These are phyloP conservation scores for Fusarium praegraminearum DNA, from an alignment of 2,329 filamentous ascomycete species.

Conservation along the genomic window DNA sequence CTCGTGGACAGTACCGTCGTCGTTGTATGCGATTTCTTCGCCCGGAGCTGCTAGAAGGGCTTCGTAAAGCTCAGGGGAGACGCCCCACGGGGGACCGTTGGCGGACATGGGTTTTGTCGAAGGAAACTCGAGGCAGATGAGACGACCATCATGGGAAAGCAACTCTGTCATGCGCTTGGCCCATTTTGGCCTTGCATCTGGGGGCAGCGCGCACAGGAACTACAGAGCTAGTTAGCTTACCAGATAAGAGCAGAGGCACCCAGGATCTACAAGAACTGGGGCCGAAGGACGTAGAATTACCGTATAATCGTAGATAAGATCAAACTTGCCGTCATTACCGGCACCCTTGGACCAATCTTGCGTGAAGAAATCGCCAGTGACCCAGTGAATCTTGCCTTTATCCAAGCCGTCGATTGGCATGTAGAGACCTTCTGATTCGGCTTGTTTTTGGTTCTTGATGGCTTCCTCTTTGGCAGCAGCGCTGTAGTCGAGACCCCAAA, in stretches of 20 bases:
- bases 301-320: conserved; percentile 74
- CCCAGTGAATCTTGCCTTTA: conserved; percentile 66
- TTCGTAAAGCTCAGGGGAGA: conserved; percentile 76
- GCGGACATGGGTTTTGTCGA: conserved; percentile 74
- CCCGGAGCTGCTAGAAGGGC: conserved; percentile 79
- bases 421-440: conserved; percentile 55
- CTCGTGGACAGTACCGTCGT: conserved; percentile 58
- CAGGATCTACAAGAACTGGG: conserved; percentile 4
- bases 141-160: conserved; percentile 61
- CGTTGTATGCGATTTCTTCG: conserved; percentile 70
- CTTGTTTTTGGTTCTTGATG: conserved; percentile 56
- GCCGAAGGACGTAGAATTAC: conserved; percentile 52
- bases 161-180: conserved; percentile 64
- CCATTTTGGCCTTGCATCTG: conserved; percentile 64
- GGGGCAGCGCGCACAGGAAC: conserved; percentile 74
- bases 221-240: conserved; percentile 48
- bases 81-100: conserved; percentile 79
- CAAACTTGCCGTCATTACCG: conserved; percentile 65
- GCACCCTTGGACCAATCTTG: conserved; percentile 65
- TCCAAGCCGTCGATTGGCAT: conserved; percentile 56
- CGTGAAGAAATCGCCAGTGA: conserved; percentile 75
- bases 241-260: conserved; percentile 2
- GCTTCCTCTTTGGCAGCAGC: conserved; percentile 60
- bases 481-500: conserved; percentile 78
- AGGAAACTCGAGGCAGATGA: conserved; percentile 82